Base-by-base conservation (phyloP, 306 rosid genomes). In the Begonia loranthoides region DNA sequence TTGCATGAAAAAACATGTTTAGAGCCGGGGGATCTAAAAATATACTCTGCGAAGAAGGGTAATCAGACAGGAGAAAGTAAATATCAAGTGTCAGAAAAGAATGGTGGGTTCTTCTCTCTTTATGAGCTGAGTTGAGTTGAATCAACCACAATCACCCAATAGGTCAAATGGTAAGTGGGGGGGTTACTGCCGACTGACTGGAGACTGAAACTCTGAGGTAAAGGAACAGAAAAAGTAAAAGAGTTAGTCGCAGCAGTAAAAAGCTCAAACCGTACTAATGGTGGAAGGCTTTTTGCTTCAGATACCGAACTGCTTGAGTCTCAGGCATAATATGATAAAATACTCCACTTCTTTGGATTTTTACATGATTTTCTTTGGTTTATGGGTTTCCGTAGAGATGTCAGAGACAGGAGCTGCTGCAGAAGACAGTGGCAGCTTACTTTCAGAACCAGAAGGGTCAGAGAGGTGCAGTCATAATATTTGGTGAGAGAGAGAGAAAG, bases 361-460 rank as follows among this genome's bases (percentile, higher is more conserved):
- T 44, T 52, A 62, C 17, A 53, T 45, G 45, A 12, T 51, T 62
- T 34, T 36, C 66, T 73, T 70, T 77, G 61, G 93, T 82, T 82
- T 80, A 79, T 82, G 94, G 82, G 73, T 82, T 85, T 85, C 90
- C 77, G 90, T 80, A 73, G 73, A 77, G 77, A 48, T 85, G 89
- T 85, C 95, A 90, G 95, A 78, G 83, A 90, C 95, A 78, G 58
- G 90, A 71, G 75, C 68, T 85, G 97, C 73, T 72, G 74, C 64
- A 72, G 65, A 55, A 28, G 36, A 8, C 36, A 28, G 36, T 5
- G 54, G 69, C 90, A 72, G 79, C 71, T 59, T 68, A 66, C 74
- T 63, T 65, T 73, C 74, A 73, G 66, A 62, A 41, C 62, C 93
- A 78, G 83, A 52, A 70, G 72, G 70, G 63, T 36, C 79, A 73